Evolutionary conservation across 768 basidiomycete species (phyloP).

Genomic region (Arthromyces matolae): DNA sequence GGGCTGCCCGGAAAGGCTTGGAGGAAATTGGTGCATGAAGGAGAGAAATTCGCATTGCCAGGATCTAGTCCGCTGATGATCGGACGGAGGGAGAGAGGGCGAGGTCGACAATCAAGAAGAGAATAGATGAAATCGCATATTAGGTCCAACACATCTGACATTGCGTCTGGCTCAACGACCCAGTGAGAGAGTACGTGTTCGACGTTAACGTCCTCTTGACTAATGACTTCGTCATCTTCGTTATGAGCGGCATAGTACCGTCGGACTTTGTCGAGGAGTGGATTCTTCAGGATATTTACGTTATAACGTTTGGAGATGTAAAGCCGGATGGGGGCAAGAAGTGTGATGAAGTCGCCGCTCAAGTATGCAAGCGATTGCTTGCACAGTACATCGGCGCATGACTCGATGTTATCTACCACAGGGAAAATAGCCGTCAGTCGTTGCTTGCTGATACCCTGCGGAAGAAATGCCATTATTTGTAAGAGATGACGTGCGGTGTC

Average conservation of each 20-base stretch:
- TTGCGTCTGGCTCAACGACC: not conserved
- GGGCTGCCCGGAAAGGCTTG: no score
- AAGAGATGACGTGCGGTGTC: not conserved
- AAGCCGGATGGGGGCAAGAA: constrained; percentile 14
- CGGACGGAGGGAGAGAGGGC: not conserved
- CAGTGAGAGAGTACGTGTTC: constrained; percentile 8
- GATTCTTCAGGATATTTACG: not conserved
- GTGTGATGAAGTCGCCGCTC: constrained; percentile 7
- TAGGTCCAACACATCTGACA: not conserved
- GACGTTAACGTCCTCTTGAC: constrained; percentile 5
- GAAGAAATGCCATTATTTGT: constrained; percentile 10
- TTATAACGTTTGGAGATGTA: constrained; percentile 2
- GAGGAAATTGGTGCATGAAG: not conserved
- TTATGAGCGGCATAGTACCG: not conserved
- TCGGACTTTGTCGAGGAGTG: not conserved
- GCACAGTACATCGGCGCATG: constrained; percentile 1
- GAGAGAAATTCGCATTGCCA: not conserved
- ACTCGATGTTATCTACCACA: not conserved
- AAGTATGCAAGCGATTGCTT: constrained; percentile 9
- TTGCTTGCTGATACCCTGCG: constrained; percentile 7
- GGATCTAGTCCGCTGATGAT: not conserved
- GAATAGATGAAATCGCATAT: not conserved
- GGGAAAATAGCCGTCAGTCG: constrained; percentile 5
- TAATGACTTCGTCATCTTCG: not conserved
- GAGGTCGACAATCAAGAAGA: constrained; percentile 1